Base-by-base conservation (phyloP, 495 filamentous ascomycete species). In the Staphylotrichum longicolle region DNA sequence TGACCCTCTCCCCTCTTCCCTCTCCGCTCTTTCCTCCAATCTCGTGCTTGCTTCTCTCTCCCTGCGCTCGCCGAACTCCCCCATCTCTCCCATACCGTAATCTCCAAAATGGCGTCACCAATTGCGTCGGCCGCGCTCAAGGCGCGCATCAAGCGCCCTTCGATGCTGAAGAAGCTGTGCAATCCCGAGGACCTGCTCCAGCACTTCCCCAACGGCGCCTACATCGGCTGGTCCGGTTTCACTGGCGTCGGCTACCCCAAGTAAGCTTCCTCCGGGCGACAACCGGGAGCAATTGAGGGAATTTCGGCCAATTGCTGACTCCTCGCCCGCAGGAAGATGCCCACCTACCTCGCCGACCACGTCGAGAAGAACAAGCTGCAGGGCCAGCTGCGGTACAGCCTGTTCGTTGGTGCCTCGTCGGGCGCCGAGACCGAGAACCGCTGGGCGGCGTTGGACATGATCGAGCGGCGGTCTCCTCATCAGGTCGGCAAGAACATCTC, bases 231-330 rank as follows among this genome's bases (percentile, higher is more conserved):
- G 91, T 90, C 87, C 64, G 91, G 91, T 32, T 96, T 96, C 73
- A 96, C 91, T 32, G 91, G 90, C 67, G 90, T 93, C 55, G 91
- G 91, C 56, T 95, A 95, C 75, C 90, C 90, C 54, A 94, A 94
- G 88, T 88, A 79, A 47, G 87, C 39, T 8, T 35, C 42, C 8
- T 39, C 37, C 1, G 6, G 37, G 37, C 37, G 6, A 39, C 37
- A 6, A 6, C 37, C 10, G 2, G 6, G 6, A 39, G 37, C 37
- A 6, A 39, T 39, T 12, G 2, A 33, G 11, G 27, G 6, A 9
- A 33, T 2, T 0, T 14, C 0, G 34, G 37, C 7, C 60, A 56
- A 69, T 54, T 47, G 50, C 62, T 68, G 45, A 69, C 40, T 10
- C 37, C 6, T 6, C 37, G 37, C 53, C 5, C 39, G 55, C 66